Conservation (phyloP, 2,329 filamentous ascomycete genomes). For the Penicillium digitatum region DNA sequence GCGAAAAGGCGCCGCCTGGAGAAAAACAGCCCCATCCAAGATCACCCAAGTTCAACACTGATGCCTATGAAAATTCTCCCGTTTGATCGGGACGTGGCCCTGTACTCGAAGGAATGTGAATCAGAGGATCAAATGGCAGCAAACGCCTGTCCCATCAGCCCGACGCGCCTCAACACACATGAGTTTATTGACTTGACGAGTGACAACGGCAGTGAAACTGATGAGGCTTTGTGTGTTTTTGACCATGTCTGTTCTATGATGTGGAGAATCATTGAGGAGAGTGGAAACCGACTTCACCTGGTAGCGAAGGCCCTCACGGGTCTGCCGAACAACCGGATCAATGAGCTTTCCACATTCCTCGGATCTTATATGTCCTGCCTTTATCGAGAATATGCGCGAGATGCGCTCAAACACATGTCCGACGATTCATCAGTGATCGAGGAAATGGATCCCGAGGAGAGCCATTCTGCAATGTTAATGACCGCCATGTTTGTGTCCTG, state of each 20-base stretch:
- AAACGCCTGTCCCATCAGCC: neutral
- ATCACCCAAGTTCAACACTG: neutral
- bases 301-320: neutral
- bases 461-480: neutral
- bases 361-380: neutral
- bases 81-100: neutral
- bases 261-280: neutral
- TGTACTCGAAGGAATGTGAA: neutral
- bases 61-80: neutral
- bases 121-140: neutral
- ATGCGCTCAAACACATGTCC: neutral
- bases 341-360: neutral
- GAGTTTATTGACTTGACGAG: neutral
- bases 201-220: neutral
- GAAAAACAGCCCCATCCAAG: neutral
- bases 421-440: neutral
- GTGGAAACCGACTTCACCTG: neutral
- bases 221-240: neutral
- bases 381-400: neutral
- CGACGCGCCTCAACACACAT: neutral
- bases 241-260: neutral
- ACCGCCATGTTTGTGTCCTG: neutral
- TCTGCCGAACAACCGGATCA: neutral
- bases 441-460: neutral
- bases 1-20: neutral